phyloP scores from a whole-genome alignment of 2,329 filamentous ascomycete genomes.

The Hymenotorrendiella dingleyae region DNA sequence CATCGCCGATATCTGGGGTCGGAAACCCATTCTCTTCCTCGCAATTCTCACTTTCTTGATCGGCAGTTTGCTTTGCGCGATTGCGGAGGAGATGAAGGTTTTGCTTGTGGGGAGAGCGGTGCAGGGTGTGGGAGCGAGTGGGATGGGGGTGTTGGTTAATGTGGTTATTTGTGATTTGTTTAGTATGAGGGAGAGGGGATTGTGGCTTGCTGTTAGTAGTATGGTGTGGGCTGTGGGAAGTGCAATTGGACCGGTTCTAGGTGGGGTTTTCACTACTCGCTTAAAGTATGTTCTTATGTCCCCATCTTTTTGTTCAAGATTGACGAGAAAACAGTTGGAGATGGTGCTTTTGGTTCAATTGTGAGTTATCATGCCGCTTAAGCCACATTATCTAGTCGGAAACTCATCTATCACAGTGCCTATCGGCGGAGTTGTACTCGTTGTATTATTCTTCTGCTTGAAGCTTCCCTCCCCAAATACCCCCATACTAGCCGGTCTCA shows the following conservation, averaged over 20 bases:
- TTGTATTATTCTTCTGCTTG: slow-evolving; percentile 55
- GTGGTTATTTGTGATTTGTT: slow-evolving; percentile 50
- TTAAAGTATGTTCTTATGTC: not conserved
- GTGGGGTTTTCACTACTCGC: slow-evolving; percentile 55
- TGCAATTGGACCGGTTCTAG: slow-evolving; percentile 57
- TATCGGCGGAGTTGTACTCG: slow-evolving; percentile 32
- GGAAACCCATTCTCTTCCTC: slow-evolving; percentile 45
- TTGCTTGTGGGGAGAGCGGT: slow-evolving; percentile 39
- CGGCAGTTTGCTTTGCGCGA: slow-evolving; percentile 44
- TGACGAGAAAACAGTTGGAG: slow-evolving; percentile 37
- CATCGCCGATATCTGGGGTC: slow-evolving; percentile 52
- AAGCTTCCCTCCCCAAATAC: slow-evolving; percentile 63
- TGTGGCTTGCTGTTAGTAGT: slow-evolving; percentile 57
- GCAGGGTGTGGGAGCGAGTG: slow-evolving; percentile 47
- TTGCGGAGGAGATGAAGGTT: slow-evolving; percentile 40
- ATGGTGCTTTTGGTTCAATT: slow-evolving; percentile 41
- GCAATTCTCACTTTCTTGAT: slow-evolving; percentile 45
- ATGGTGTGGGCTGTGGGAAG: slow-evolving; percentile 55
- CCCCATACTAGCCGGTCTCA: slow-evolving; percentile 53
- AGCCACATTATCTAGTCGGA: not conserved
- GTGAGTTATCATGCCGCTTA: not conserved
- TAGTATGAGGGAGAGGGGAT: slow-evolving; percentile 37
- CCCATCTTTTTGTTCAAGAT: not conserved
- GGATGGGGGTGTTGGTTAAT: slow-evolving; percentile 46
- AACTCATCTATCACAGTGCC: slow-evolving; percentile 13